phyloP scores from a whole-genome alignment of 169 alveolate genomes.

The Eimeria falciformis region DNA sequence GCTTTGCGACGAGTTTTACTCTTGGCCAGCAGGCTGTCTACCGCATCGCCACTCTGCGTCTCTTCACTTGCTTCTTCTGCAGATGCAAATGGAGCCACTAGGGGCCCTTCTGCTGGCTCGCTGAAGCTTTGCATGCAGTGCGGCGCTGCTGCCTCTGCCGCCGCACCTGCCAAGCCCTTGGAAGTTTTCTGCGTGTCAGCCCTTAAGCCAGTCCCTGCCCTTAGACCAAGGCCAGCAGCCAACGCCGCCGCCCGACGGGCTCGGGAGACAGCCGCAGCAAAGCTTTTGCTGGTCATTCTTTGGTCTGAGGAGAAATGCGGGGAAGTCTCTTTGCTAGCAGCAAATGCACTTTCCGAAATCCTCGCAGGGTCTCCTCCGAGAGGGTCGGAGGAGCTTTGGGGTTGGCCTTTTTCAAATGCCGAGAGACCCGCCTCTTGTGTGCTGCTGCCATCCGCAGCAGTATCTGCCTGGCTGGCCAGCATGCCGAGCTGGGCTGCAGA shows the following conservation, averaged over 20 bases:
- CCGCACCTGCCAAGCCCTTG: no score
- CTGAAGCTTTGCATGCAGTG: no score
- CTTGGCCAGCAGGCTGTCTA: neutral
- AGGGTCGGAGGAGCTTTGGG: neutral
- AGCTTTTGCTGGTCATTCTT: neutral
- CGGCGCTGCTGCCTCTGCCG: no score
- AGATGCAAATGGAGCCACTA: neutral
- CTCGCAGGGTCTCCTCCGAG: neutral
- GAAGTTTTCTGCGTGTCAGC: neutral
- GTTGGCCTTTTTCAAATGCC: no score
- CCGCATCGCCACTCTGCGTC: neutral
- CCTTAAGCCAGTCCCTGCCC: neutral
- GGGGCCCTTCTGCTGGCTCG: neutral
- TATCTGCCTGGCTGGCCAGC: no score
- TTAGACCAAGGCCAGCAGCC: neutral
- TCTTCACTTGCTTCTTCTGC: neutral
- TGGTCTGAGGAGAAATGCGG: neutral
- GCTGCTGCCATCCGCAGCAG: no score
- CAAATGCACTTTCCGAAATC: neutral
- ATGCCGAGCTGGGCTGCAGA: no score
- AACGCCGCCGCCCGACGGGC: neutral
- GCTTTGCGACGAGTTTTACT: neutral
- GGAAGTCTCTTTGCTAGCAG: neutral
- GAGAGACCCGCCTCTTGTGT: no score
- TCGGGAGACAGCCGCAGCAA: neutral